These are phyloP conservation scores for Murraya paniculata DNA, from an alignment of 345 rosid genomes.

Conservation along the genomic window DNA sequence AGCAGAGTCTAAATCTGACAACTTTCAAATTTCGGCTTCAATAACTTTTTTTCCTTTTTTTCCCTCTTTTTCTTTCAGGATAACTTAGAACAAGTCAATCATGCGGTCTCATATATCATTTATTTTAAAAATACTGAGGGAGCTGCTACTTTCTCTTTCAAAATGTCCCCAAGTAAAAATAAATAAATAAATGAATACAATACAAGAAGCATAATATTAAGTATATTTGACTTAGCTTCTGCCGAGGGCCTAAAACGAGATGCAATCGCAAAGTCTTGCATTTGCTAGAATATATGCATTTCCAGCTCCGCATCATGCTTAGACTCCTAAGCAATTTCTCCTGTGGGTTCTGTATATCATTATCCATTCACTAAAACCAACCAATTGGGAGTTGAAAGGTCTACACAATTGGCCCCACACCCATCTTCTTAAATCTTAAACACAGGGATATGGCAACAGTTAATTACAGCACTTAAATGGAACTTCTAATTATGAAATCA, in stretches of 20 bases:
- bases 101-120: too few relatives aligned
- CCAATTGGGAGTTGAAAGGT: neutral
- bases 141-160: neutral
- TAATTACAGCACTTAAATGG: neutral
- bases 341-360: neutral
- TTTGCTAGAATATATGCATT: too few relatives aligned
- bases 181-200: too few relatives aligned
- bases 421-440: neutral
- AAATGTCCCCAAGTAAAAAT: neutral
- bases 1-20: constrained; percentile 9
- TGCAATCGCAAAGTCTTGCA: too few relatives aligned
- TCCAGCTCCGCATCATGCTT: too few relatives aligned
- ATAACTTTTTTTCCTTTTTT: neutral
- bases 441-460: neutral
- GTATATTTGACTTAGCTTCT: neutral
- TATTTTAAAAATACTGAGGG: neutral
- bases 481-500: constrained; percentile 3
- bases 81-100: too few relatives aligned
- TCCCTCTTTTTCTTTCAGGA: neutral
- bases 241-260: too few relatives aligned
- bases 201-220: neutral
- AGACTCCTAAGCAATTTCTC: neutral
- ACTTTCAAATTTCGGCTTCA: neutral
- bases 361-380: neutral
- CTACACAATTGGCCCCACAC: neutral